Evolutionary conservation across 768 basidiomycete species (phyloP).

Genomic region (Boletus coccyginus): DNA sequence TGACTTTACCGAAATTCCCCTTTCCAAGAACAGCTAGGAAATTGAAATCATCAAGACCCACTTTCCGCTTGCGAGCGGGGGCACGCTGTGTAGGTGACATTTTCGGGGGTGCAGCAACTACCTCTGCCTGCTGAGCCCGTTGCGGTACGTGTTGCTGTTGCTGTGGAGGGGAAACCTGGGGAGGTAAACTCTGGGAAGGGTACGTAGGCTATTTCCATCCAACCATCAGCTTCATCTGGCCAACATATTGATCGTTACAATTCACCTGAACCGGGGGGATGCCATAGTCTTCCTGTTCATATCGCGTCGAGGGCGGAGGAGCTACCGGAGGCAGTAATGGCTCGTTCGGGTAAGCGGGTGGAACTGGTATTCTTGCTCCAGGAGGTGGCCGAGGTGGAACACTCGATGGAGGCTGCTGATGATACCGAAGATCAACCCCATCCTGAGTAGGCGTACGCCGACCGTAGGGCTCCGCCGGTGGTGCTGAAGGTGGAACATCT

Average conservation of each 20-base stretch:
- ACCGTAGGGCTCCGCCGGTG: constrained; percentile 20
- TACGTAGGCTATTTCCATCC: constrained; percentile 19
- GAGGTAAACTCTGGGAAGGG: constrained; percentile 21
- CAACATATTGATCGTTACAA: neutral
- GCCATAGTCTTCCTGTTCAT: constrained; percentile 30
- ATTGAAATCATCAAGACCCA: constrained; percentile 98
- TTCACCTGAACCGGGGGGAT: constrained; percentile 23
- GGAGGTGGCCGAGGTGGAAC: constrained; percentile 35
- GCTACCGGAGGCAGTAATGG: constrained; percentile 26
- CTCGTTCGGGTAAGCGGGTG: constrained; percentile 35
- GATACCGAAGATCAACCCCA: constrained; percentile 42
- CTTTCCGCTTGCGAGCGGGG: constrained; percentile 67
- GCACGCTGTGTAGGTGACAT: constrained; percentile 40
- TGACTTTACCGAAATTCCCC: constrained; percentile 99
- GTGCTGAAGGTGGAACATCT: constrained; percentile 33
- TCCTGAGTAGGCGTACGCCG: constrained; percentile 30
- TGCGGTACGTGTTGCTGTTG: constrained; percentile 27
- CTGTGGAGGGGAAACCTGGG: constrained; percentile 16
- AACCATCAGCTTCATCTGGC: constrained; percentile 1
- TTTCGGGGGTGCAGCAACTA: constrained; percentile 26
- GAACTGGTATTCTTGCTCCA: constrained; percentile 38
- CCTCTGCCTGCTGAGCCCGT: constrained; percentile 32
- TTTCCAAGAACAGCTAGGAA: constrained; percentile 98
- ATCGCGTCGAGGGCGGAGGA: constrained; percentile 16
- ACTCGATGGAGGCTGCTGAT: constrained; percentile 33